These are phyloP conservation scores for Cyphellophora europaea DNA, from an alignment of 2,329 filamentous ascomycete species.

Conservation along the genomic window DNA sequence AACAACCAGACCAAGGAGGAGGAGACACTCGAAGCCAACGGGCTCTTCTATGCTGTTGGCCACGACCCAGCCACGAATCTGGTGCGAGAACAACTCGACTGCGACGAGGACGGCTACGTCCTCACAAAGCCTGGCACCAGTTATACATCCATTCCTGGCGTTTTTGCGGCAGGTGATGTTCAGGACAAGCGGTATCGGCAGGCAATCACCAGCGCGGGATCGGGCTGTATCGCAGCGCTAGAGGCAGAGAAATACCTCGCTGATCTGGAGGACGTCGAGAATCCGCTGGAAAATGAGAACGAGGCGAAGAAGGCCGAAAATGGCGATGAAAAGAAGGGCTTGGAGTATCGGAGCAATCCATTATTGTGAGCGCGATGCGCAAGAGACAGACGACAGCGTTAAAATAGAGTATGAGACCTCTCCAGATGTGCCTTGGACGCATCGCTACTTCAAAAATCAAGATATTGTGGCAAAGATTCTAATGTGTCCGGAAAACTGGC, in stretches of 20 bases:
- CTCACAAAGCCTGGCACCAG: slow-evolving; percentile 81
- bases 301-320: slow-evolving; percentile 41
- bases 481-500: too few relatives aligned
- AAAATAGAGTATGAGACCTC: too few relatives aligned
- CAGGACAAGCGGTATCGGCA: slow-evolving; percentile 98
- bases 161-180: slow-evolving; percentile 94
- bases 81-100: slow-evolving; percentile 81
- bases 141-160: slow-evolving; percentile 77
- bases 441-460: too few relatives aligned
- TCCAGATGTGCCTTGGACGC: too few relatives aligned
- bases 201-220: slow-evolving; percentile 92
- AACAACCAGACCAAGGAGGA: slow-evolving; percentile 65
- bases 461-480: too few relatives aligned
- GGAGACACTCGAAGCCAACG: slow-evolving; percentile 81
- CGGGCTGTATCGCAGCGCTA: slow-evolving; percentile 88
- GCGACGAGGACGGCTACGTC: slow-evolving; percentile 85
- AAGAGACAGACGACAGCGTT: too few relatives aligned
- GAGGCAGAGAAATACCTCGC: slow-evolving; percentile 91
- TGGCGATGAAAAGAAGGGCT: slow-evolving; percentile 28
- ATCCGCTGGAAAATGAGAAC: slow-evolving; percentile 34
- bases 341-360: slow-evolving; percentile 55
- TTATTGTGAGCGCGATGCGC: slow-evolving; percentile 49
- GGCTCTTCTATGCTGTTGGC: slow-evolving; percentile 93
- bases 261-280: slow-evolving; percentile 54
- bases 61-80: slow-evolving; percentile 89